Evolutionary conservation across 2,329 filamentous ascomycete species (phyloP), one percentile per base, ranked within the genome.

Genomic region (Aspergillus floridensis): DNA sequence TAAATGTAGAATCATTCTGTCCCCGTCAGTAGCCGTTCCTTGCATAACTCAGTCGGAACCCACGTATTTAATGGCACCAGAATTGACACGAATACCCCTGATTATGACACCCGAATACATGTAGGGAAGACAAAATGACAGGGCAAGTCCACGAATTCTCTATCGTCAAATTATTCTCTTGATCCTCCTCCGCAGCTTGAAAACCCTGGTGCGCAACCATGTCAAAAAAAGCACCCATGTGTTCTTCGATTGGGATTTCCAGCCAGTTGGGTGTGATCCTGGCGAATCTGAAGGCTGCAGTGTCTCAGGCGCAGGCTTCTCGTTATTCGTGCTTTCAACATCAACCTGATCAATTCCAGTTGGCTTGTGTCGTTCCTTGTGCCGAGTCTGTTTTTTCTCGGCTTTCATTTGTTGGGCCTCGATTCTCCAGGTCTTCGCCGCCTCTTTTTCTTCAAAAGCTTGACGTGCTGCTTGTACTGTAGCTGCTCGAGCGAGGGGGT

Each of bases 361-460:
- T 24, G 62, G 65, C 52, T 60, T 65, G 35, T 68, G 63, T 59
- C 79, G 82, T 59, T 75, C 72, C 49, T 74, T 76, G 57, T 79
- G 80, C 26, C 73, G 74, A 29, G 71, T 71, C 53, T 76, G 72
- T 57, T 66, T 81, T 72, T 68, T 78, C 69, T 75, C 82, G 59
- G 77, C 74, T 75, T 74, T 83, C 59, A 76, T 68, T 50, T 77
- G 80, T 57, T 84, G 82, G 65, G 82, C 78, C 66, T 85, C 81
- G 49, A 80, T 73, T 64, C 83, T 84, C 53, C 76, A 79, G 57
- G 80, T 80, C 65, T 86, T 86, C 38, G 80, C 82, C 4, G 81
- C 82, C 71, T 86, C 83, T 64, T 84, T 84, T 63, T 86, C 82
- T 59, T 83, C 78, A 68, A 86, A 86, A 32, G 84, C 84, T 53